phyloP scores from a whole-genome alignment of 331 rosid genomes.

The Phaseolus coccineus region DNA sequence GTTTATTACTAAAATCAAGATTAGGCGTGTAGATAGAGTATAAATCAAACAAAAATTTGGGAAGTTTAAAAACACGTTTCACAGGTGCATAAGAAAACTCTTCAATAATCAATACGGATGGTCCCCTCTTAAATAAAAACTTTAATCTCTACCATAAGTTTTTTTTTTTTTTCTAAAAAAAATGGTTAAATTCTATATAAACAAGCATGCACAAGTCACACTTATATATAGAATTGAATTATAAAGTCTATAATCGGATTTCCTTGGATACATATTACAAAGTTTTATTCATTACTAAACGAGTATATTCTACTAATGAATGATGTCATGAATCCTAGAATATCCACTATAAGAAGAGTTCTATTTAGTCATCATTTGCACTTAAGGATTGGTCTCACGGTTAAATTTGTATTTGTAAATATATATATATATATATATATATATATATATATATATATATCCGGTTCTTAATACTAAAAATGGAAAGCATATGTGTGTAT shows the following conservation, averaged over 20 bases:
- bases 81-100: background rate
- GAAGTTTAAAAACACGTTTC: background rate
- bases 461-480: background rate
- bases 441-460: background rate
- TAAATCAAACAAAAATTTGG: conserved; percentile 15
- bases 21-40: background rate
- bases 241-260: background rate
- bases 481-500: background rate
- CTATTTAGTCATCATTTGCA: background rate
- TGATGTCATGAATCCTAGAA: background rate
- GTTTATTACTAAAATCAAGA: background rate
- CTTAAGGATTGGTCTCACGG: background rate
- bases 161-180: background rate
- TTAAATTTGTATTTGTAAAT: too few relatives aligned
- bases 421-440: too few relatives aligned
- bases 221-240: background rate
- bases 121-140: background rate
- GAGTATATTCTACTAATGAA: background rate
- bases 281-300: background rate
- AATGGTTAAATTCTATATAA: background rate
- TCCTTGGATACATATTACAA: background rate
- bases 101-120: conserved; percentile 12
- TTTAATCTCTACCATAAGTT: background rate
- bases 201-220: background rate
- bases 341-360: background rate